A percentile compares a stretch with the other conserved stretches of the same genome.
Conservation (phyloP, 2,329 filamentous ascomycete genomes). For the Diaporthe capsici region DNA sequence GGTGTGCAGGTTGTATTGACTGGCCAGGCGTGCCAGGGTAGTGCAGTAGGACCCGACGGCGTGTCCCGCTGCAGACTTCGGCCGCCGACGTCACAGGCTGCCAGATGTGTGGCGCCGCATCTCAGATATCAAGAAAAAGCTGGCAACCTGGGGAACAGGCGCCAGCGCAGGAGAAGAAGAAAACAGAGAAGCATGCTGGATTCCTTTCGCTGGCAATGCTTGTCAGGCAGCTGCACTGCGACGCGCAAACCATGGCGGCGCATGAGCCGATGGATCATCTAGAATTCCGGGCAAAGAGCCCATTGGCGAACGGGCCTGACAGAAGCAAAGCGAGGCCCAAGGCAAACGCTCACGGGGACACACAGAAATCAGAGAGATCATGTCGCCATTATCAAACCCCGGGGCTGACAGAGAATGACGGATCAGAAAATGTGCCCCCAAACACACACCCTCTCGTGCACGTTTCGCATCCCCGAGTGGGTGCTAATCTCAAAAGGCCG, state of each 20-base stretch:
- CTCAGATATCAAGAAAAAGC: constrained; percentile 12
- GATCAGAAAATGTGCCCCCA: constrained; percentile 20
- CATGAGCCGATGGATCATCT: not conserved
- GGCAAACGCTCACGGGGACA: constrained; percentile 22
- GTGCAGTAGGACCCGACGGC: constrained; percentile 3
- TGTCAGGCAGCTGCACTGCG: constrained; percentile 13
- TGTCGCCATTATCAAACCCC: constrained; percentile 30
- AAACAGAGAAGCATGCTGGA: not conserved
- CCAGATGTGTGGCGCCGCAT: constrained; percentile 11
- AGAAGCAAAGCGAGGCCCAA: constrained; percentile 2
- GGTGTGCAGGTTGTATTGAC: constrained; percentile 10
- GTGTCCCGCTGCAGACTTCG: constrained; percentile 8
- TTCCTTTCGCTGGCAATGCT: not conserved
- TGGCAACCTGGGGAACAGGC: not conserved
- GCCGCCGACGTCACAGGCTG: constrained; percentile 27
- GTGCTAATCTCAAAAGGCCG: not conserved
- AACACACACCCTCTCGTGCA: constrained; percentile 16
- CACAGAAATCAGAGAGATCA: not conserved
- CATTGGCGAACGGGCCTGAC: not conserved
- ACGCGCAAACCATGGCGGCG: not conserved
- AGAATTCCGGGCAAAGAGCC: constrained; percentile 11
- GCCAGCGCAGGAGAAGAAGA: not conserved
- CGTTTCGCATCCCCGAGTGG: constrained; percentile 19
- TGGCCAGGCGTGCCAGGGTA: not conserved
- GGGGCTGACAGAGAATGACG: constrained; percentile 19